These are phyloP conservation scores for Clavispora vitiphila DNA, from an alignment of 805 yeast genomes.

Conservation along the genomic window DNA sequence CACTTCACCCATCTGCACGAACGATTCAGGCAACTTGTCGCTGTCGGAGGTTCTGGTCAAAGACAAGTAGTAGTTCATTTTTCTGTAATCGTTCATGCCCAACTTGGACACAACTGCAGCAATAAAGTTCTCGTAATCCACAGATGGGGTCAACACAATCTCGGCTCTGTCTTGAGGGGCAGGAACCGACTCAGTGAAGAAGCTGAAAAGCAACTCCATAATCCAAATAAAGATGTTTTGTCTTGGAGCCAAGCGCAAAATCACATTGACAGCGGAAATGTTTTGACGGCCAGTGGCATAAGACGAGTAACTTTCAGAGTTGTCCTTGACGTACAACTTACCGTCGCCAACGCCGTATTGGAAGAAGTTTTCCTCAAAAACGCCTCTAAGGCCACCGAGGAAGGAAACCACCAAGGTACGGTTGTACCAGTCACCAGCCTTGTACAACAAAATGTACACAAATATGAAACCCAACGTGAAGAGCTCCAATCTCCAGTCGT, in stretches of 20 bases:
- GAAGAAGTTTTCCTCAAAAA: conserved; percentile 62
- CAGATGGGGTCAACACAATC: conserved; percentile 54
- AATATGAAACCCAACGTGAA: conserved; percentile 49
- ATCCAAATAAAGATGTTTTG: conserved; percentile 69
- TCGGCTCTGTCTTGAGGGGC: conserved; percentile 58
- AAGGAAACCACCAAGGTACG: conserved; percentile 48
- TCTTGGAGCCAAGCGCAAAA: conserved; percentile 67
- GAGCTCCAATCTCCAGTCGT: conserved; percentile 77
- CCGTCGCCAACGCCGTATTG: conserved; percentile 62
- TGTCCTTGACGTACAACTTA: conserved; percentile 53
- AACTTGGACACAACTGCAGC: conserved; percentile 82
- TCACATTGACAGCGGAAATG: conserved; percentile 57
- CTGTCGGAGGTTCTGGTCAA: conserved; percentile 80
- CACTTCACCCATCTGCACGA: conserved; percentile 85
- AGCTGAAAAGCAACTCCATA: conserved; percentile 57
- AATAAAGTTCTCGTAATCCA: conserved; percentile 63
- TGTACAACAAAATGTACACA: conserved; percentile 46
- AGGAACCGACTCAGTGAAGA: conserved; percentile 48
- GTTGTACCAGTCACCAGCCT: conserved; percentile 59
- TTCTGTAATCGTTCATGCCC: conserved; percentile 73
- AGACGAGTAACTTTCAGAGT: conserved; percentile 55
- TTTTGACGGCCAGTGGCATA: conserved; percentile 89
- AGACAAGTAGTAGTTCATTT: conserved; percentile 73
- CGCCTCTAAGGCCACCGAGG: conserved; percentile 46
- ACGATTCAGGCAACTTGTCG: conserved; percentile 61